Conservation (phyloP, 805 yeast genomes). For the Hanseniaspora valbyensis region DNA sequence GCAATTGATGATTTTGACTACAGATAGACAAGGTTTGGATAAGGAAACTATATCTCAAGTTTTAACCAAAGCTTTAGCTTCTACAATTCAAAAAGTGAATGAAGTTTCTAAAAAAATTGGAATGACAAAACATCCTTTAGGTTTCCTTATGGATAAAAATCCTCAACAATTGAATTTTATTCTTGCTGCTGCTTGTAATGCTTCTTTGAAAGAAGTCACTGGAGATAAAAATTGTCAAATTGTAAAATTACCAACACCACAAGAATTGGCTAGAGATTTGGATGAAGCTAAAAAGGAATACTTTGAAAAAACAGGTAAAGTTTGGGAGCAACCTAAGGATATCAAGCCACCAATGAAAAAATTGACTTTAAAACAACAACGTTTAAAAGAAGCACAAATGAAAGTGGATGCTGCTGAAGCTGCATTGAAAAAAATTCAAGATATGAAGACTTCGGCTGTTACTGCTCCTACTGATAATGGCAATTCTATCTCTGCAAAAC, state of each 20-base stretch:
- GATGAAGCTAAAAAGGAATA: slow-evolving; percentile 16
- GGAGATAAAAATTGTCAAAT: slow-evolving; percentile 41
- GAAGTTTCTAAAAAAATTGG: slow-evolving; percentile 81
- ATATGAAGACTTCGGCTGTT: background rate
- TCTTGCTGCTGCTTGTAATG: slow-evolving; percentile 68
- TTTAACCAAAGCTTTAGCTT: slow-evolving; percentile 81
- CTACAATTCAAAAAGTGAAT: slow-evolving; percentile 82
- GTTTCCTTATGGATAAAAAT: slow-evolving; percentile 66
- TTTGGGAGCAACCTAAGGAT: slow-evolving; percentile 18
- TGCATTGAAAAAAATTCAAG: slow-evolving; percentile 10
- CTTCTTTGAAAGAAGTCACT: slow-evolving; percentile 55
- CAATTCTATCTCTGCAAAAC: background rate
- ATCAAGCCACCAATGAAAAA: slow-evolving; percentile 18
- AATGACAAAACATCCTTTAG: slow-evolving; percentile 64
- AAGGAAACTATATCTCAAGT: slow-evolving; percentile 75
- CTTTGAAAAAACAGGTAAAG: slow-evolving; percentile 11
- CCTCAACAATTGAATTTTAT: slow-evolving; percentile 73
- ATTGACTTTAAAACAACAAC: slow-evolving; percentile 13
- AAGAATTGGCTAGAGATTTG: slow-evolving; percentile 15
- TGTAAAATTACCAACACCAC: slow-evolving; percentile 26
- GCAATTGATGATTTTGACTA: slow-evolving; percentile 69
- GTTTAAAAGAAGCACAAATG: background rate
- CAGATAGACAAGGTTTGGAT: slow-evolving; percentile 63
- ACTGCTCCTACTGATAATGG: background rate
- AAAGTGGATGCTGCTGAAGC: slow-evolving; percentile 1